phyloP scores from a whole-genome alignment of 2,329 filamentous ascomycete species.

The Aspergillus pseudotamarii region DNA sequence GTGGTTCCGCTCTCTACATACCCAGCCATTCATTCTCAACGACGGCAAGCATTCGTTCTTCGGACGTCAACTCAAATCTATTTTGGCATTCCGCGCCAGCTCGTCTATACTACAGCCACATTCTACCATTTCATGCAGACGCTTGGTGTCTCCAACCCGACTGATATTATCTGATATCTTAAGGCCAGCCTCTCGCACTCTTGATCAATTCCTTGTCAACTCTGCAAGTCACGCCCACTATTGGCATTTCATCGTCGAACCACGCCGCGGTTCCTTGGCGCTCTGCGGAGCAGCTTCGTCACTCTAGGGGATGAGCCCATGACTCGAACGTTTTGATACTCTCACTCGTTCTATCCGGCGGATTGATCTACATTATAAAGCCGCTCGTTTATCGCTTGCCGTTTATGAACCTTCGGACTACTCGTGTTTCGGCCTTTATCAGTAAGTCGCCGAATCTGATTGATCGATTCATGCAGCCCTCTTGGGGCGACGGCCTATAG shows the following conservation, averaged over 20 bases:
- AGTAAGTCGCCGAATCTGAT: constrained; percentile 7
- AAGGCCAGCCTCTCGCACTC: constrained; percentile 6
- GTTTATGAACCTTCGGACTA: background rate
- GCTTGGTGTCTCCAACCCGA: constrained; percentile 16
- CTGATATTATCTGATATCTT: constrained; percentile 11
- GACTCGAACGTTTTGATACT: background rate
- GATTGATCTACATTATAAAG: background rate
- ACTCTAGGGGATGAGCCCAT: constrained; percentile 12
- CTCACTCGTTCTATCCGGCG: background rate
- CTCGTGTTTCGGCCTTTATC: background rate
- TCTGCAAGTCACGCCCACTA: constrained; percentile 17
- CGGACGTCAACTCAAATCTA: constrained; percentile 8
- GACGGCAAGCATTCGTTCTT: constrained; percentile 6
- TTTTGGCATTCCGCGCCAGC: constrained; percentile 14
- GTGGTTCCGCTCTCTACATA: constrained; percentile 8
- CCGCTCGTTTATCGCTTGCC: background rate
- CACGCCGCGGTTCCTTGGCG: constrained; percentile 3
- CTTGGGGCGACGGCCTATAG: constrained; percentile 2
- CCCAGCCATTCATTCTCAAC: constrained; percentile 9
- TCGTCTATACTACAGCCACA: constrained; percentile 23
- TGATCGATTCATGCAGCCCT: constrained; percentile 9
- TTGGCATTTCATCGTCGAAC: constrained; percentile 10
- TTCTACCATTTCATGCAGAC: constrained; percentile 19
- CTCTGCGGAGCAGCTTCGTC: constrained; percentile 1
- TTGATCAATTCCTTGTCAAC: constrained; percentile 9